These are phyloP conservation scores for Coemansia sp. DNA, from an alignment of 192 early-diverging fungal species.

Conservation along the genomic window DNA sequence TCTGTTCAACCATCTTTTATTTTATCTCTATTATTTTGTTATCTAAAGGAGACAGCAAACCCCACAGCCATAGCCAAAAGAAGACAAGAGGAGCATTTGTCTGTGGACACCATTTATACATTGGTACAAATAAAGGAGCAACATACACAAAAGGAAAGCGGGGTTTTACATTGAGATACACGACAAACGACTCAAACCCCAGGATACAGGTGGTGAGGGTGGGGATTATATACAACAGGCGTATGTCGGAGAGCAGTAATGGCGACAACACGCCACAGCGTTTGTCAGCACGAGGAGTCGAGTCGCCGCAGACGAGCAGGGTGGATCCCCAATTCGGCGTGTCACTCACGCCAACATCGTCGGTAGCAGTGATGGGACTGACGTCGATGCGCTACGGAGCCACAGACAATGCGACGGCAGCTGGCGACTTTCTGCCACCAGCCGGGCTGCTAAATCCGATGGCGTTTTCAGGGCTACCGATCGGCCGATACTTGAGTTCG, in stretches of 20 bases:
- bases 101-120: too few species aligned
- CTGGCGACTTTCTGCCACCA: neutral
- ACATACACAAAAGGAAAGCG: neutral
- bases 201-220: neutral
- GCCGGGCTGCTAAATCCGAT: neutral
- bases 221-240: neutral
- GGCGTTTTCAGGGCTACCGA: conserved; percentile 11
- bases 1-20: neutral
- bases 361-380: conserved; percentile 35
- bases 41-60: too few species aligned
- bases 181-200: neutral
- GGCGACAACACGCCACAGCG: conserved; percentile 12
- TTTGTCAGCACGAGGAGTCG: neutral
- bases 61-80: too few species aligned
- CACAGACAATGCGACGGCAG: neutral
- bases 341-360: conserved; percentile 35
- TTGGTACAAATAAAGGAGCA: too few species aligned
- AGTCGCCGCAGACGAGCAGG: neutral
- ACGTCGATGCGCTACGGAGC: conserved; percentile 32
- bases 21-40: neutral
- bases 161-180: neutral
- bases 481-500: conserved; percentile 26
- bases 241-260: conserved; percentile 10
- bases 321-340: conserved; percentile 21
- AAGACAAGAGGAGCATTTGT: too few species aligned